Conservation (phyloP, 768 basidiomycete species). For the Kwoniella sp. region DNA sequence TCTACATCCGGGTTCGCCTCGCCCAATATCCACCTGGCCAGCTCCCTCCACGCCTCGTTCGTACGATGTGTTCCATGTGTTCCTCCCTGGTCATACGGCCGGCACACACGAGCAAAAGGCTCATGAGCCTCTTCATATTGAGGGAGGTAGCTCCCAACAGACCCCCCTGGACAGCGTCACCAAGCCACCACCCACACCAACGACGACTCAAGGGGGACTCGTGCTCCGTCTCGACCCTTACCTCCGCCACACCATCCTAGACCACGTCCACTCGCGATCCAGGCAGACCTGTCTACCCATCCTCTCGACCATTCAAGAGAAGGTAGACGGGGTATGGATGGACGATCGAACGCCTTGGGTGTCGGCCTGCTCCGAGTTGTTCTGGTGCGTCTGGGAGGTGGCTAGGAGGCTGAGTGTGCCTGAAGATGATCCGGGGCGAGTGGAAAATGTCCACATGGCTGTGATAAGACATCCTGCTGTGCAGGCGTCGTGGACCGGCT, state of each 20-base stretch:
- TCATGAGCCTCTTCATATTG: too few relatives aligned
- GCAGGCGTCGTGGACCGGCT: not conserved
- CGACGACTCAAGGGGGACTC: not conserved
- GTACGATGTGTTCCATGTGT: too few relatives aligned
- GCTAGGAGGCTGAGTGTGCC: slow-evolving; percentile 4
- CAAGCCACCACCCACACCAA: not conserved
- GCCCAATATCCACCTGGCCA: slow-evolving; percentile 1
- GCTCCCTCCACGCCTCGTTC: not conserved
- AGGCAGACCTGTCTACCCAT: slow-evolving; percentile 6
- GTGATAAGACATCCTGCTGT: not conserved
- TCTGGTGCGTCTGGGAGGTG: slow-evolving; percentile 18
- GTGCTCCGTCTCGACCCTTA: not conserved
- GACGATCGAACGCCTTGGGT: slow-evolving; percentile 20
- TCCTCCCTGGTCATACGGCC: too few relatives aligned
- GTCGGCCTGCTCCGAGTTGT: not conserved
- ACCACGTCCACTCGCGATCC: slow-evolving; percentile 9
- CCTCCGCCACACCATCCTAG: slow-evolving; percentile 13
- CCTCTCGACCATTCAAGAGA: slow-evolving; percentile 7
- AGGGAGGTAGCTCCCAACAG: not conserved
- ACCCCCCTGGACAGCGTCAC: not conserved
- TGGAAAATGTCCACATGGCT: not conserved
- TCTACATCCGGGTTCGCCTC: slow-evolving; percentile 9
- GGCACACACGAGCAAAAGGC: too few relatives aligned
- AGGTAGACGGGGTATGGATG: not conserved
- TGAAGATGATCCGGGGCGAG: not conserved